Conservation (phyloP, 2,329 filamentous ascomycete species). For the Colletotrichum orchidophilum region DNA sequence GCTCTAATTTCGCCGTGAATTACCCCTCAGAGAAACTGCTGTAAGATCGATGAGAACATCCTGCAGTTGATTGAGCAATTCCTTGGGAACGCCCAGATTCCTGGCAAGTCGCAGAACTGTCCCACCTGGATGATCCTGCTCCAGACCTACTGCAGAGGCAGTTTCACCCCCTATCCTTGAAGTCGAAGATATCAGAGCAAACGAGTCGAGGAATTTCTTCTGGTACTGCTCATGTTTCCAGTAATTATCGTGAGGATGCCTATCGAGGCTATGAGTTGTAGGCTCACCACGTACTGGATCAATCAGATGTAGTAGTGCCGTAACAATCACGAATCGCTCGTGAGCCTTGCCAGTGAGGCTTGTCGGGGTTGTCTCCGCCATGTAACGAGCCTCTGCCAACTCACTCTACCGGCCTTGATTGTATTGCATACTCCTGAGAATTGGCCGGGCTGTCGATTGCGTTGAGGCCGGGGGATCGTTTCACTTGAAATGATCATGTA, state of each 20-base stretch:
- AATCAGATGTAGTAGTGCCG: conserved; percentile 36
- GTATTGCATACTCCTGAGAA: neutral
- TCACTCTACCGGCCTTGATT: neutral
- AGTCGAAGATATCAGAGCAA: conserved; percentile 43
- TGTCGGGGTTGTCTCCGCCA: no score
- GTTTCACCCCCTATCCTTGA: conserved; percentile 36
- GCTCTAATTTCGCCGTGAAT: no score
- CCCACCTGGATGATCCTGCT: conserved; percentile 36
- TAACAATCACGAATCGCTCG: neutral
- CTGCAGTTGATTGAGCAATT: neutral
- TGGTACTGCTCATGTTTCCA: conserved; percentile 33
- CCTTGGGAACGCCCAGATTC: conserved; percentile 38
- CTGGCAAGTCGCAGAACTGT: conserved; percentile 41
- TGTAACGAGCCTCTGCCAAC: neutral
- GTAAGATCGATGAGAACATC: conserved; percentile 32
- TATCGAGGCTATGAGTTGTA: conserved; percentile 24
- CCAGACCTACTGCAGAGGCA: conserved; percentile 44
- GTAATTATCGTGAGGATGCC: conserved; percentile 33
- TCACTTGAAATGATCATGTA: no score
- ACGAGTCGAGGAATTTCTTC: conserved; percentile 46
- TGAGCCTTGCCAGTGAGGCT: neutral
- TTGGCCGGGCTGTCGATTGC: neutral
- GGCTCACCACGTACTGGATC: conserved; percentile 41
- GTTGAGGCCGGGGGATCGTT: no score
- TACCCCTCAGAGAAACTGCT: neutral